phyloP scores from a whole-genome alignment of 192 early-diverging fungal species.

The Helicostylum pulchrum region DNA sequence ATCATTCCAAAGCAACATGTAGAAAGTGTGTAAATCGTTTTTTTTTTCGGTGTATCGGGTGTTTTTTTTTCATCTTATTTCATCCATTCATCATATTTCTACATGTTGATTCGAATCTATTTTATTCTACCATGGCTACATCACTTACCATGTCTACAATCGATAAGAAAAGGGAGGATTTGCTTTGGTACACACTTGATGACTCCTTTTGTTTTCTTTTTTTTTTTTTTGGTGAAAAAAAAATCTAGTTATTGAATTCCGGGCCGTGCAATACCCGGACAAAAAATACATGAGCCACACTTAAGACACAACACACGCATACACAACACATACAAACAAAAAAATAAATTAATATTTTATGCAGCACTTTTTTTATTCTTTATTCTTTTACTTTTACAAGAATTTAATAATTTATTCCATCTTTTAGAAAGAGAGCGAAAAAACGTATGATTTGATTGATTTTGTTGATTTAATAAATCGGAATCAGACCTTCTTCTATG shows the following conservation, averaged over 20 bases:
- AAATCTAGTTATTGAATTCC: too few species aligned
- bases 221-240: conserved; percentile 3
- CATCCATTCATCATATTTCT: conserved; percentile 13
- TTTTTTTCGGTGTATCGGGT: neutral
- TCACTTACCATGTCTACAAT: conserved; percentile 12
- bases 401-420: conserved; percentile 5
- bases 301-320: too few species aligned
- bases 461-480: neutral
- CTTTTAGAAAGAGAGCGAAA: neutral
- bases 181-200: neutral
- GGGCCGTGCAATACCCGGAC: too few species aligned
- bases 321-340: too few species aligned
- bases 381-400: neutral
- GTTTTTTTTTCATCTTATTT: conserved; percentile 1
- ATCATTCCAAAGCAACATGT: neutral
- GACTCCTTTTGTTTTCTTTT: neutral
- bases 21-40: neutral
- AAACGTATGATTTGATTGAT: neutral
- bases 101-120: conserved; percentile 1
- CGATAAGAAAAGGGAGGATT: conserved; percentile 18
- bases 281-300: too few species aligned
- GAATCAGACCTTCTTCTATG: conserved; percentile 15
- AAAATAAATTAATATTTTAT: too few species aligned
- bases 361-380: too few species aligned
- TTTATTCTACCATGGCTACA: neutral